Conservation (phyloP, 2,329 filamentous ascomycete species). For the Graphilbum ipis-grandicollis region DNA sequence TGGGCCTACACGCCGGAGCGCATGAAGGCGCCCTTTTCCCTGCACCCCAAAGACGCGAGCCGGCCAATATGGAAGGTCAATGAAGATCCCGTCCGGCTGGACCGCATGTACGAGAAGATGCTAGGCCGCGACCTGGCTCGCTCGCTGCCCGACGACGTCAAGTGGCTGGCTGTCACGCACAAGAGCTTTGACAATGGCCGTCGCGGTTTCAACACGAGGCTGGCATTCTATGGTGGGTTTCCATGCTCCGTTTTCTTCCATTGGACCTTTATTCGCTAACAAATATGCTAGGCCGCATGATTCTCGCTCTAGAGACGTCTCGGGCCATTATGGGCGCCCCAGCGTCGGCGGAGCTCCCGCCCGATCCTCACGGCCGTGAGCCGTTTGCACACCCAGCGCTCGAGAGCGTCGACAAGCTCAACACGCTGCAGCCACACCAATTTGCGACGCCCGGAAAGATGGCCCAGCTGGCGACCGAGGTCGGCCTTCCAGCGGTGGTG, state of each 20-base stretch:
- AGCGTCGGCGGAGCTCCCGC: neutral
- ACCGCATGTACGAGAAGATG: slow-evolving; percentile 61
- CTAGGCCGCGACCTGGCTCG: slow-evolving; percentile 56
- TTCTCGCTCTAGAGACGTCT: slow-evolving; percentile 13
- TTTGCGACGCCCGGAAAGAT: slow-evolving; percentile 50
- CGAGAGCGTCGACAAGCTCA: slow-evolving; percentile 57
- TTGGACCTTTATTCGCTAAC: too few relatives aligned
- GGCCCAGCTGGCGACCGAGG: slow-evolving; percentile 46
- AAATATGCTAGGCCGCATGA: slow-evolving; percentile 14
- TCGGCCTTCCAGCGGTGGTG: slow-evolving; percentile 58
- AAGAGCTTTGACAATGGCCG: slow-evolving; percentile 96
- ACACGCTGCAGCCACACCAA: slow-evolving; percentile 37
- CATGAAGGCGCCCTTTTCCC: slow-evolving; percentile 54
- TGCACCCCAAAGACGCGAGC: slow-evolving; percentile 34
- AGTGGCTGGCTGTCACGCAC: slow-evolving; percentile 93
- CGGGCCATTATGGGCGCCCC: slow-evolving; percentile 11
- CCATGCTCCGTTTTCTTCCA: too few relatives aligned
- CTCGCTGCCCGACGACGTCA: slow-evolving; percentile 74
- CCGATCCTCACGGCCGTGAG: slow-evolving; percentile 28
- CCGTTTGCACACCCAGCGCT: slow-evolving; percentile 58
- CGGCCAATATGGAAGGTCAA: slow-evolving; percentile 53
- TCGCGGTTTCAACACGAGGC: slow-evolving; percentile 82
- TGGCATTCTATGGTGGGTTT: slow-evolving; percentile 65
- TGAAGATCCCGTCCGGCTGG: slow-evolving; percentile 52
- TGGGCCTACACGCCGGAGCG: slow-evolving; percentile 54